A percentile compares a stretch with the other conserved stretches of the same genome.
Evolutionary conservation across 345 rosid genomes (phyloP).

Genomic region (Iberis pinnata): DNA sequence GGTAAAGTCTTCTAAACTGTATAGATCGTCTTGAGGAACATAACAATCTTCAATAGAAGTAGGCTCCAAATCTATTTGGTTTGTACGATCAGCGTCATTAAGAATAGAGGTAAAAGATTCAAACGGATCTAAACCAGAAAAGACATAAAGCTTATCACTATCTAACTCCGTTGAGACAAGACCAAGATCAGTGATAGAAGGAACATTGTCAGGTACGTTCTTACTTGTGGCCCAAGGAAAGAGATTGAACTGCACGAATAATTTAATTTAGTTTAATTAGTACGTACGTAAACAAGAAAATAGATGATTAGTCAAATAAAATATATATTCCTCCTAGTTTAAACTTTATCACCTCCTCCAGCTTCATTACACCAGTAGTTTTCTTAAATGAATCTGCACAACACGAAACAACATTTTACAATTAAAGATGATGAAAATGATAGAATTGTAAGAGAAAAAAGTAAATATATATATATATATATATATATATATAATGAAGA

Average conservation of each 20-base stretch:
- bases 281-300: not conserved
- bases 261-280: too few species aligned
- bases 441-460: too few species aligned
- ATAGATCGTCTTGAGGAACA: not conserved
- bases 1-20: too few species aligned
- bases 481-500: not conserved
- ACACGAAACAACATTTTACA: not conserved
- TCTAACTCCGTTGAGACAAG: not conserved
- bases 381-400: not conserved
- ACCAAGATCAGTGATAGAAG: not conserved
- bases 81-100: not conserved
- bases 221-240: constrained; percentile 6
- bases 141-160: constrained; percentile 1
- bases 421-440: too few species aligned
- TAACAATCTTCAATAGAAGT: not conserved
- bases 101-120: not conserved
- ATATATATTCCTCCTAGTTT: not conserved
- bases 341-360: not conserved
- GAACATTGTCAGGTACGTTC: not conserved
- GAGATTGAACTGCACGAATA: too few species aligned
- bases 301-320: not conserved
- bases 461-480: too few species aligned
- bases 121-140: not conserved
- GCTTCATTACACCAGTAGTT: not conserved
- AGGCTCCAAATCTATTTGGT: not conserved